These are phyloP conservation scores for Atkinsonella hypoxylon DNA, from an alignment of 2,329 filamentous ascomycete species.

Conservation along the genomic window DNA sequence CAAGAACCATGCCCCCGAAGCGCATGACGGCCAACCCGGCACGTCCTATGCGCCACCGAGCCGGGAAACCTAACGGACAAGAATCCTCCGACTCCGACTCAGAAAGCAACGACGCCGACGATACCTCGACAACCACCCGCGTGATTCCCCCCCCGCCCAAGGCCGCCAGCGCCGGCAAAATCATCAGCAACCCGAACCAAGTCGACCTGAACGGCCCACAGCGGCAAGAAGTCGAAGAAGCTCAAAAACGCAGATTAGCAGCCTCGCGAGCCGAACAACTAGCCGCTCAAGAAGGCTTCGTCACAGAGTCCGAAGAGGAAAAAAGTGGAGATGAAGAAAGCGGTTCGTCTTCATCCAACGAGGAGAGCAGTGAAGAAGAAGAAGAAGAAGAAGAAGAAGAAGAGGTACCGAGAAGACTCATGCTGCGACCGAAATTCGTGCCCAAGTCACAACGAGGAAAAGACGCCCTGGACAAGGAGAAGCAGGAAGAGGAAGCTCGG, in stretches of 20 bases:
- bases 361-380: constrained; percentile 33
- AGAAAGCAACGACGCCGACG: constrained; percentile 31
- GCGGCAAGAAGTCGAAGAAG: constrained; percentile 31
- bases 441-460: constrained; percentile 42
- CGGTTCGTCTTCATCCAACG: background rate
- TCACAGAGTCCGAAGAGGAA: constrained; percentile 38
- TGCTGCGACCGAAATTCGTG: constrained; percentile 53
- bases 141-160: constrained; percentile 44
- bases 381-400: constrained; percentile 37
- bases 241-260: constrained; percentile 34
- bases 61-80: constrained; percentile 61
- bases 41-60: constrained; percentile 68
- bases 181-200: constrained; percentile 40
- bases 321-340: constrained; percentile 13
- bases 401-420: constrained; percentile 41
- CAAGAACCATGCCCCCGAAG: constrained; percentile 45
- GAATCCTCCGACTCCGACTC: constrained; percentile 43
- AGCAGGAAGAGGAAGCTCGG: constrained; percentile 23
- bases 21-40: constrained; percentile 90
- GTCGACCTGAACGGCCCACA: constrained; percentile 37
- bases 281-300: constrained; percentile 50
- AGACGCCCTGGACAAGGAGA: constrained; percentile 15
- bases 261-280: constrained; percentile 37
- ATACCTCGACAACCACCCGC: constrained; percentile 15
- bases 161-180: constrained; percentile 41